Evolutionary conservation across 176 grass and related monocot species (phyloP), one percentile per base, ranked within the genome.

Genomic region (Carex kokanica): DNA sequence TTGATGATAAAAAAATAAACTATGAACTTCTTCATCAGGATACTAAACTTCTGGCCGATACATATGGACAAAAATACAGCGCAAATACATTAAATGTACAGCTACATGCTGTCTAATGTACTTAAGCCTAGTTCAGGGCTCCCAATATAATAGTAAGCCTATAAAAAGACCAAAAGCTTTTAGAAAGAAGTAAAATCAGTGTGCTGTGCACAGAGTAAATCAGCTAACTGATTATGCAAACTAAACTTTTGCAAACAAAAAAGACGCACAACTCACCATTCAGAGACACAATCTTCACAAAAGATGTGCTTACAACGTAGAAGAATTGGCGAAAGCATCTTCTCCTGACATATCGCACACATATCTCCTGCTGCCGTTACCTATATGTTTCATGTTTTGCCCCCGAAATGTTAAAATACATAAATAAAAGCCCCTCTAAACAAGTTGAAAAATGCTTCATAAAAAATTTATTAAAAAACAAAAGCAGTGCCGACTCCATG

Each of bases 331-430:
- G 85, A 66, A 18, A 91, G 89, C 94, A 97, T 93, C 87, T 97
- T 97, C 79, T 97, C 94, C 78, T 93, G 94, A 89, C 94, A 97
- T 87, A 97, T 97, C 53, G 94, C 89, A 18, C 94, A 97, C 91
- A 97, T 83, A 79, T 97, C 91, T 83, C 94, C 94, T 67, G 89
- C 82, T 49, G 78, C 85, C 82, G 71, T 36, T 81, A 97, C 91
- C 94, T 97, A 83, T n/a, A n/a, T 78, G 78, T 38, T 40, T 32
- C 67, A 54, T 80, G 6, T 78, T 78, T 56, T 25, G 17, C 12
- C 23, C 49, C 73, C 24, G 2, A 56, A 78, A 27, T 71, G n/a
- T 16, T 53, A 12, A 78, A 31, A 32, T 31, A 52, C 20, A 74
- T 74, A 25, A 77, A 78, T 53, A 2, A 55, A 55, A 1, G 14